Conservation (phyloP, 225 moss, liverwort and hornwort species). For the Neckera pumila region DNA sequence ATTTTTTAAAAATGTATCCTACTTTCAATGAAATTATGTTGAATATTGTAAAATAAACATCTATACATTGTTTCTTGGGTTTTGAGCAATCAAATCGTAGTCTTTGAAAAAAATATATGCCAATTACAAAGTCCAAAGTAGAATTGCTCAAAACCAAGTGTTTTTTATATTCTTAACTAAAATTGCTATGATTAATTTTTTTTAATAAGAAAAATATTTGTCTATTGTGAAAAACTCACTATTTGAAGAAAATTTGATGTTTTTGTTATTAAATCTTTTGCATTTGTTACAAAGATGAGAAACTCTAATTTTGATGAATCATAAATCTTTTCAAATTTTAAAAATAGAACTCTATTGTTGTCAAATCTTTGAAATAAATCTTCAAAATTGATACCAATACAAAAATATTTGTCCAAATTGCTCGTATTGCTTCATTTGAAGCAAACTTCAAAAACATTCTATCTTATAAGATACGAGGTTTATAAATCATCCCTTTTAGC, state of each 20-base stretch:
- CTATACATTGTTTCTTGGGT: background rate
- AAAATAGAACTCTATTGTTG: background rate
- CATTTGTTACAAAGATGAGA: background rate
- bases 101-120: background rate
- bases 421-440: background rate
- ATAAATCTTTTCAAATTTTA: background rate
- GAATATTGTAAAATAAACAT: background rate
- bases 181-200: background rate
- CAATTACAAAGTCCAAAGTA: background rate
- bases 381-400: accelerated
- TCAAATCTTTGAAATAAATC: background rate
- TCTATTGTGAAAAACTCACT: background rate
- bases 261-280: background rate
- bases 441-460: background rate
- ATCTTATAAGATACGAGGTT: background rate
- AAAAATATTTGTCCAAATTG: background rate
- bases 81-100: background rate
- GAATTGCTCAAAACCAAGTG: accelerated
- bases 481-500: accelerated
- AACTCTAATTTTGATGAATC: background rate
- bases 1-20: accelerated
- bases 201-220: background rate
- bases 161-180: background rate
- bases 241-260: background rate
- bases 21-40: background rate